Evolutionary conservation across 1,284 basidiomycete species (phyloP).

Genomic region (Macrocybe sp.): DNA sequence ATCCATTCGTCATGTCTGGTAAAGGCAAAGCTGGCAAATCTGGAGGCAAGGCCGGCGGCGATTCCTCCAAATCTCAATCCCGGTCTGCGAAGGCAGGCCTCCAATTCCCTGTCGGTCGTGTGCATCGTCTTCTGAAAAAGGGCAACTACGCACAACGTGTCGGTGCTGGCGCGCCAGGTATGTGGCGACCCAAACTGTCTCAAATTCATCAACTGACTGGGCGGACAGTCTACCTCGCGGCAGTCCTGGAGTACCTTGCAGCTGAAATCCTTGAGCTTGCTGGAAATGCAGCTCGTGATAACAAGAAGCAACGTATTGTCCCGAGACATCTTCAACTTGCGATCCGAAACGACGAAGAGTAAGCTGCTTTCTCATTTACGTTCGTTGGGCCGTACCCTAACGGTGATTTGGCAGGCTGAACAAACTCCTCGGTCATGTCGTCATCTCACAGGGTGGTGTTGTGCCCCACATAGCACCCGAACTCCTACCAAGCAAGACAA

Average conservation of each 20-base stretch:
- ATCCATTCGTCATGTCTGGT: slow-evolving; percentile 36
- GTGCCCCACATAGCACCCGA: slow-evolving; percentile 62
- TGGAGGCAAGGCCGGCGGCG: slow-evolving; percentile 51
- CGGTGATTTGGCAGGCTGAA: slow-evolving; percentile 43
- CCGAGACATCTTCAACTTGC: slow-evolving; percentile 89
- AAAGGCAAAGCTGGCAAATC: slow-evolving; percentile 55
- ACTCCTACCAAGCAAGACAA: slow-evolving; percentile 44
- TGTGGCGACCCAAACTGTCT: slow-evolving; percentile 17
- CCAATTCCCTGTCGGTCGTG: slow-evolving; percentile 89
- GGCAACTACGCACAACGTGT: slow-evolving; percentile 82
- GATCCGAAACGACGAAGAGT: slow-evolving; percentile 86
- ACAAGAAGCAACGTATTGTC: slow-evolving; percentile 90
- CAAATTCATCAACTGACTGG: background rate
- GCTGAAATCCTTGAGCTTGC: slow-evolving; percentile 87
- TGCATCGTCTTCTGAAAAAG: slow-evolving; percentile 83
- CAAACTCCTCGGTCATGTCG: slow-evolving; percentile 78
- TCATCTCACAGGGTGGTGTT: slow-evolving; percentile 91
- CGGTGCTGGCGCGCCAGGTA: slow-evolving; percentile 76
- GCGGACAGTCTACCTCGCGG: slow-evolving; percentile 64
- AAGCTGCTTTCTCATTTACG: slow-evolving; percentile 22
- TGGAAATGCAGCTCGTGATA: slow-evolving; percentile 76
- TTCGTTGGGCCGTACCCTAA: slow-evolving; percentile 15
- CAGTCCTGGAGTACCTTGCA: slow-evolving; percentile 78
- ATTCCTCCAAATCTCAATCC: slow-evolving; percentile 51
- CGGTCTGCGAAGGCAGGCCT: slow-evolving; percentile 81